A percentile compares a stretch with the other conserved stretches of the same genome.
phyloP scores from a whole-genome alignment of 1,284 basidiomycete genomes.

The Cryptococcus sp. region DNA sequence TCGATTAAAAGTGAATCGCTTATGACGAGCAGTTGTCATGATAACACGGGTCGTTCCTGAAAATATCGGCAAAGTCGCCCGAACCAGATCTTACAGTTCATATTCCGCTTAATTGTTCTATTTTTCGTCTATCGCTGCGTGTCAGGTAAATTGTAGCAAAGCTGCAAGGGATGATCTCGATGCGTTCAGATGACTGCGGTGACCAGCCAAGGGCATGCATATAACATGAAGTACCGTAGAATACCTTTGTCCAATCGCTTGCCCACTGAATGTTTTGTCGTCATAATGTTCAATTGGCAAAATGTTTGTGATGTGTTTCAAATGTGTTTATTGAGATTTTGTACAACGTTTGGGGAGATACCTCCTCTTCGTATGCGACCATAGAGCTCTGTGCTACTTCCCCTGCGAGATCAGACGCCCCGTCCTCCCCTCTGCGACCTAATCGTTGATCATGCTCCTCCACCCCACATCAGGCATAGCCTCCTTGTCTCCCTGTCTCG shows the following conservation, averaged over 20 bases:
- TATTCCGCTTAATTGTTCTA: neutral
- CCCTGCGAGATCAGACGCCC: no score
- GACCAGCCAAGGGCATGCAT: no score
- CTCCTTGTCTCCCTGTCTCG: constrained; percentile 26
- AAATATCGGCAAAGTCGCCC: neutral
- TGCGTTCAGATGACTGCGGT: no score
- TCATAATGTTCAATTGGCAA: neutral
- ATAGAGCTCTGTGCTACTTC: neutral
- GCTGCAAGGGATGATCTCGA: no score
- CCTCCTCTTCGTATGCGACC: no score
- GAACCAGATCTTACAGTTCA: neutral
- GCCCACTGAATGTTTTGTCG: no score
- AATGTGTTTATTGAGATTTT: neutral
- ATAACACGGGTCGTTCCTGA: no score
- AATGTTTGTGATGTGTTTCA: neutral
- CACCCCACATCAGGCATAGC: constrained; percentile 36
- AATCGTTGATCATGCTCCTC: constrained; percentile 31
- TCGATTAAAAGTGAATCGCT: no score
- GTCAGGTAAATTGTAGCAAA: no score
- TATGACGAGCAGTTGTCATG: no score
- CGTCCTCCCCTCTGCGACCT: neutral
- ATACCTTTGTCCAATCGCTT: no score
- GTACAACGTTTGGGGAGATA: neutral
- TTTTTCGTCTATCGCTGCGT: neutral
- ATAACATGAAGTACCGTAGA: no score